Percentiles rank a stretch among this genome's conserved stretches.
Conservation (phyloP, 371 early-diverging fungal species). For the Haplosporangium sp. region DNA sequence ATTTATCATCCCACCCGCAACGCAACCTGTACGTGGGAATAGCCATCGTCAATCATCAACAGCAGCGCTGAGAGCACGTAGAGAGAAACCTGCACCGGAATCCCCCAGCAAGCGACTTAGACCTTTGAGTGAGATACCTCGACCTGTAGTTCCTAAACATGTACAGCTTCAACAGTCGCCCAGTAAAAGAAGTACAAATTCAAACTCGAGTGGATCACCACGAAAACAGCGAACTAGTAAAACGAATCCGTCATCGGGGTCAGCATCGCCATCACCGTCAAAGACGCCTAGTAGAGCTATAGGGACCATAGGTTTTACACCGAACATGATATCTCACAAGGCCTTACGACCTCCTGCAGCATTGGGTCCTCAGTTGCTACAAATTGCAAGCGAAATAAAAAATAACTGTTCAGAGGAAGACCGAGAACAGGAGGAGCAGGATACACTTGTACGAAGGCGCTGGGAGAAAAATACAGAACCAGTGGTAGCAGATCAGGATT, state of each 20-base stretch:
- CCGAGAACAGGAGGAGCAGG: not conserved
- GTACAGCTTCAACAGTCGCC: conserved; percentile 4
- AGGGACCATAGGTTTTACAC: not conserved
- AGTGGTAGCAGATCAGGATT: not conserved
- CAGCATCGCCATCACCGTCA: not conserved
- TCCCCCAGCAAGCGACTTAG: conserved; percentile 24
- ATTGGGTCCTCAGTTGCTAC: conserved; percentile 16
- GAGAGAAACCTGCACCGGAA: not conserved
- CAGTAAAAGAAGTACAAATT: not conserved
- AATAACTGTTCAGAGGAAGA: not conserved
- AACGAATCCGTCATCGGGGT: not conserved
- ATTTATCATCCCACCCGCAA: not conserved
- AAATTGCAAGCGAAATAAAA: conserved; percentile 13
- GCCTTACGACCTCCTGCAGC: conserved; percentile 9
- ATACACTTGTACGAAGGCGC: not conserved
- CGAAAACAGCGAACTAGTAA: not conserved
- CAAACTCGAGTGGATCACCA: not conserved
- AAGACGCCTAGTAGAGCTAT: not conserved
- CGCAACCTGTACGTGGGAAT: not conserved
- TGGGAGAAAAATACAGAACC: not conserved
- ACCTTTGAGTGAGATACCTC: conserved; percentile 23
- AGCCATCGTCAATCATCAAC: not conserved
- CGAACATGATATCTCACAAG: not conserved
- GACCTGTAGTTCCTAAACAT: conserved; percentile 2
- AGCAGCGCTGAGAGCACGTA: not conserved